Evolutionary conservation across 1,284 basidiomycete species (phyloP).

Genomic region (Sutorius eximius): DNA sequence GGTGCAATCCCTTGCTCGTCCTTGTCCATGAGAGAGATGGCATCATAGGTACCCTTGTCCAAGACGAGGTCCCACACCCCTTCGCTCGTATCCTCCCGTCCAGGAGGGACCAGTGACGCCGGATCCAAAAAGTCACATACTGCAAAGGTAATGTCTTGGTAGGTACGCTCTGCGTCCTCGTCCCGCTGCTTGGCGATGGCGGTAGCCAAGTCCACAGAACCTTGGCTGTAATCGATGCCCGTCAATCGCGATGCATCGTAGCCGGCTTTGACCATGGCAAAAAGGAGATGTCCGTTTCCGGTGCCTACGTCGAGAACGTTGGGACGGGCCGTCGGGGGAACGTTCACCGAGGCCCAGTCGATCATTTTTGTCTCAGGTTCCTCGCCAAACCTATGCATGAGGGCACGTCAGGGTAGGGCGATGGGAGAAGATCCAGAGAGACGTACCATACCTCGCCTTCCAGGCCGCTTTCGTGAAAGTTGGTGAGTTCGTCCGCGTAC

Average conservation of each 20-base stretch:
- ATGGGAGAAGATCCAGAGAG: background rate
- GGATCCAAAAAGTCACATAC: constrained; percentile 62
- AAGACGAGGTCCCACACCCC: constrained; percentile 64
- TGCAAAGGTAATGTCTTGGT: constrained; percentile 48
- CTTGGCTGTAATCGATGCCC: constrained; percentile 84
- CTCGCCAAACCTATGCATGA: constrained; percentile 72
- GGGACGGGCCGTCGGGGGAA: constrained; percentile 46
- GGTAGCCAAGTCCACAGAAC: constrained; percentile 62
- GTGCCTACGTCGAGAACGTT: constrained; percentile 75
- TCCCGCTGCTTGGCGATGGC: constrained; percentile 46
- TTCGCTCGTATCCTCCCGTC: constrained; percentile 24
- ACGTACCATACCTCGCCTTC: constrained; percentile 86
- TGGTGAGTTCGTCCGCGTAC: constrained; percentile 69
- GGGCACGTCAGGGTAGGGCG: background rate
- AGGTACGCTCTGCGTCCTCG: constrained; percentile 19
- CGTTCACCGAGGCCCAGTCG: constrained; percentile 56
- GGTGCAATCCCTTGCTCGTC: constrained; percentile 56
- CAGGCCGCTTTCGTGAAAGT: constrained; percentile 81
- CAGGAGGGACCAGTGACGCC: constrained; percentile 40
- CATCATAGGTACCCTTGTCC: constrained; percentile 86
- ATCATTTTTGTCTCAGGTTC: constrained; percentile 84
- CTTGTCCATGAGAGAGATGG: constrained; percentile 76
- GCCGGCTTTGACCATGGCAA: constrained; percentile 68
- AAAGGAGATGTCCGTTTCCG: constrained; percentile 84
- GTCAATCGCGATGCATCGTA: constrained; percentile 55